Evolutionary conservation across 2,329 filamentous ascomycete genomes (phyloP).

Genomic region (Aspergillus sp.): DNA sequence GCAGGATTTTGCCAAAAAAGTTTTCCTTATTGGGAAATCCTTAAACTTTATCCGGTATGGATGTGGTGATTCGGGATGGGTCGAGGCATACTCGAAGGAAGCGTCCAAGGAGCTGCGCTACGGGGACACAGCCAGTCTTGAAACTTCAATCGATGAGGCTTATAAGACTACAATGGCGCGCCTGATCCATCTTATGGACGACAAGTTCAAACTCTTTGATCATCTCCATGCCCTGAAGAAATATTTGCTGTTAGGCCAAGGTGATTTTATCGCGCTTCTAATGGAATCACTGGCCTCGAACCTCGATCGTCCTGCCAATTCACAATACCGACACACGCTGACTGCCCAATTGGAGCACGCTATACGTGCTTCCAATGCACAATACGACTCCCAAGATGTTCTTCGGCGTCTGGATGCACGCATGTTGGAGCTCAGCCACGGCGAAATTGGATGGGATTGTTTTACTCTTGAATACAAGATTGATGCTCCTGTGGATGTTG

Average conservation of each 20-base stretch:
- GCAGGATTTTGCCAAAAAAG: conserved; percentile 89
- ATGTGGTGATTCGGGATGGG: conserved; percentile 91
- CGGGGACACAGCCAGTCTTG: conserved; percentile 86
- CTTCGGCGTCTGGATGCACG: conserved; percentile 90
- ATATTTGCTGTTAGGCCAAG: conserved; percentile 90
- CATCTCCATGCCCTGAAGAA: conserved; percentile 90
- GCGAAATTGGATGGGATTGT: conserved; percentile 98
- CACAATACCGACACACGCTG: conserved; percentile 92
- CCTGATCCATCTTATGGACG: conserved; percentile 87
- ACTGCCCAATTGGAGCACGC: conserved; percentile 98
- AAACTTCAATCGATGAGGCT: conserved; percentile 91
- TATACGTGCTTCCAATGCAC: conserved; percentile 93
- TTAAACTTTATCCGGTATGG: conserved; percentile 97
- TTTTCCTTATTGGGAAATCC: conserved; percentile 96
- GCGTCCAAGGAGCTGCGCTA: conserved; percentile 90
- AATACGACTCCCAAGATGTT: conserved; percentile 90
- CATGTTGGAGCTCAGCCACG: conserved; percentile 94
- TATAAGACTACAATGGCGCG: conserved; percentile 98
- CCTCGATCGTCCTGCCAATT: conserved; percentile 91
- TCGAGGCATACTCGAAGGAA: conserved; percentile 89
- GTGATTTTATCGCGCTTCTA: conserved; percentile 92
- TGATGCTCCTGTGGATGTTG: conserved; percentile 91
- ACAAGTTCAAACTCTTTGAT: conserved; percentile 91
- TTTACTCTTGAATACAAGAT: conserved; percentile 99
- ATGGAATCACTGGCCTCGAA: conserved; percentile 96